These are phyloP conservation scores for Pseudogymnoascus sp. DNA, from an alignment of 2,329 filamentous ascomycete species.

Conservation along the genomic window DNA sequence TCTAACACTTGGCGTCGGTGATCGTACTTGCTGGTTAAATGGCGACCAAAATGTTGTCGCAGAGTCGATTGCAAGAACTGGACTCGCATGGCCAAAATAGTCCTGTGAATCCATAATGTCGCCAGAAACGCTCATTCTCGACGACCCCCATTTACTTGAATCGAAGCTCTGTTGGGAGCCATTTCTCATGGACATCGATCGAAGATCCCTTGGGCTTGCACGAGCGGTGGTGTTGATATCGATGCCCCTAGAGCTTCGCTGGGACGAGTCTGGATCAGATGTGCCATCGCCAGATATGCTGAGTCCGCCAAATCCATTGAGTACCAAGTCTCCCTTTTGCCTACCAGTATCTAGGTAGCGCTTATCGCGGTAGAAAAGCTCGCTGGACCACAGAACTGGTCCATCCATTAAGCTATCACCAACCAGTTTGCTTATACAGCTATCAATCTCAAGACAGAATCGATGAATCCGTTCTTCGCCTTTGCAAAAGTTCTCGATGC, in stretches of 20 bases:
- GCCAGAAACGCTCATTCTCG: constrained; percentile 47
- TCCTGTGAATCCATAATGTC: constrained; percentile 64
- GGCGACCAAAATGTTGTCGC: constrained; percentile 83
- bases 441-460: constrained; percentile 83
- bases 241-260: constrained; percentile 31
- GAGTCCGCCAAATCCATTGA: constrained; percentile 39
- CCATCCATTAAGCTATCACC: constrained; percentile 77
- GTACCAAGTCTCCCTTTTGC: constrained; percentile 40
- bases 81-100: constrained; percentile 61
- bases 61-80: constrained; percentile 64
- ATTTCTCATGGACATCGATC: constrained; percentile 52
- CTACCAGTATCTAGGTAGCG: constrained; percentile 40
- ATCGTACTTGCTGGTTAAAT: constrained; percentile 59
- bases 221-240: constrained; percentile 37
- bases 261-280: constrained; percentile 19
- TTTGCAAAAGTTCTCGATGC: constrained; percentile 86
- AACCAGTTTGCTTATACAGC: constrained; percentile 75
- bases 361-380: constrained; percentile 75
- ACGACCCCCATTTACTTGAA: constrained; percentile 55
- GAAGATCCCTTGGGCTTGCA: constrained; percentile 48
- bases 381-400: constrained; percentile 86
- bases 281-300: constrained; percentile 39
- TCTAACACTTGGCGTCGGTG: constrained; percentile 52
- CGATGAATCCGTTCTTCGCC: constrained; percentile 93
- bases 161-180: constrained; percentile 63